Conservation (phyloP, 306 rosid species). For the Castanospermum australe region DNA sequence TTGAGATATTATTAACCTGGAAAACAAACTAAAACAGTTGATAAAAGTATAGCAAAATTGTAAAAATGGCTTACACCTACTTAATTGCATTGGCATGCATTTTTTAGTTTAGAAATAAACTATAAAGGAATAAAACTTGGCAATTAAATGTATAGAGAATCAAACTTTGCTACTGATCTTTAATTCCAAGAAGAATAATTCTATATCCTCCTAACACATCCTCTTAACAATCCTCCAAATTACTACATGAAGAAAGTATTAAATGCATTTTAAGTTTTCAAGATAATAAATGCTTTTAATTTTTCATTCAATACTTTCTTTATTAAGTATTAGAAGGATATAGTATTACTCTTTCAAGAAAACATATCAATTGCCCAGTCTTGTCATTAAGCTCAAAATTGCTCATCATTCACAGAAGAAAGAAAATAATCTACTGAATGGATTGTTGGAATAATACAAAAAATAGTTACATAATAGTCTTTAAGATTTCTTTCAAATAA, state of each 20-base stretch:
- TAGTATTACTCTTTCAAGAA: too few species aligned
- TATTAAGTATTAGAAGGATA: too few species aligned
- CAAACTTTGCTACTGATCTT: background rate
- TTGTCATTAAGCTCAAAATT: background rate
- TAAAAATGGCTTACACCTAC: background rate
- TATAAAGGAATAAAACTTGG: background rate
- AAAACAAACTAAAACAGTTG: conserved; percentile 15
- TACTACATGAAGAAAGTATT: too few species aligned
- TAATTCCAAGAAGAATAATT: conserved; percentile 5
- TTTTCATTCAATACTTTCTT: too few species aligned
- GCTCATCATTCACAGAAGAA: conserved; percentile 16
- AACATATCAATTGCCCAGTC: background rate
- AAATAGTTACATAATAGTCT: background rate
- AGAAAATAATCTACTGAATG: background rate
- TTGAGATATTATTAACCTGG: conserved; percentile 69
- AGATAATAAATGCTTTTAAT: too few species aligned
- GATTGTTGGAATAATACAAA: background rate
- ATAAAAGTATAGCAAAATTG: background rate
- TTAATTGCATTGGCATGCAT: background rate
- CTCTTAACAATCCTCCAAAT: too few species aligned
- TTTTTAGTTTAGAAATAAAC: background rate
- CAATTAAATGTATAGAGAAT: background rate
- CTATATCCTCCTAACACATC: too few species aligned
- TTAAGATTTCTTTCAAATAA: conserved; percentile 1
- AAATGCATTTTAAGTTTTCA: too few species aligned